These are phyloP conservation scores for Lomentospora prolificans DNA, from an alignment of 2,329 filamentous ascomycete genomes.

Conservation along the genomic window DNA sequence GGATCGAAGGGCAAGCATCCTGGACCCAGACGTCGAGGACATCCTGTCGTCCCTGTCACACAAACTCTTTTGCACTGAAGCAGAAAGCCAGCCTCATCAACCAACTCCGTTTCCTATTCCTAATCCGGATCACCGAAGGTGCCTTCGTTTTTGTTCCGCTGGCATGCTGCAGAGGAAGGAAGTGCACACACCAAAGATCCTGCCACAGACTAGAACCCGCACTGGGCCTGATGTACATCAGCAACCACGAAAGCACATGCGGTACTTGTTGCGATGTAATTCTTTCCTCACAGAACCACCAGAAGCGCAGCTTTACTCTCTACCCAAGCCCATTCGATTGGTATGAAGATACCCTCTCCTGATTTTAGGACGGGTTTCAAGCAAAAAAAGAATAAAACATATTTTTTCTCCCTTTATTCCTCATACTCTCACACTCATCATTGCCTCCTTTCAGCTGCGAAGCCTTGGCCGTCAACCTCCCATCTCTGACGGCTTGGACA, in stretches of 20 bases:
- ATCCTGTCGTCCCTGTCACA: too few relatives aligned
- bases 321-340: not conserved
- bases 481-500: too few relatives aligned
- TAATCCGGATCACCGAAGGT: not conserved
- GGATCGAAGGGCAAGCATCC: not conserved
- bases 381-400: not conserved
- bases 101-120: not conserved
- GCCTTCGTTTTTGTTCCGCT: not conserved
- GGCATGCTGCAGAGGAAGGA: not conserved
- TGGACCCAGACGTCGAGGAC: too few relatives aligned
- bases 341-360: not conserved
- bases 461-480: too few relatives aligned
- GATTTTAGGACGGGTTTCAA: not conserved
- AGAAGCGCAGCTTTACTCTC: not conserved
- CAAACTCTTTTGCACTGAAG: too few relatives aligned
- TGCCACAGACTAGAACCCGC: not conserved
- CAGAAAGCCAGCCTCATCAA: too few relatives aligned
- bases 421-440: not conserved
- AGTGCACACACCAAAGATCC: not conserved
- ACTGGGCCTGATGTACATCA: not conserved
- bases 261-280: not conserved
- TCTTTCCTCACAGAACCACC: not conserved
- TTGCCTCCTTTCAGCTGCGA: not conserved
- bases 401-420: not conserved
- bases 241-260: not conserved